Base-by-base conservation (phyloP, 306 rosid genomes). In the Gleditsia sinensis region DNA sequence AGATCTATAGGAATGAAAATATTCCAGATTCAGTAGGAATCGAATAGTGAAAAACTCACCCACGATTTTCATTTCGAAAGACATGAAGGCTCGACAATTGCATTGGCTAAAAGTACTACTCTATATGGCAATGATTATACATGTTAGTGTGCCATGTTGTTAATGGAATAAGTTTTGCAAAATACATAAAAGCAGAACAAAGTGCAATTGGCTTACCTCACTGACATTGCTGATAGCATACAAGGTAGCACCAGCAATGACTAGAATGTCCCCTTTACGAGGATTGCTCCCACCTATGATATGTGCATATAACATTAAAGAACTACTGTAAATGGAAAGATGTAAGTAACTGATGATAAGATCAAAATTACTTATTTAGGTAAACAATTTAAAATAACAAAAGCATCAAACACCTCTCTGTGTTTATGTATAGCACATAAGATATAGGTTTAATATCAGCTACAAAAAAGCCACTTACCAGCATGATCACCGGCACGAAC, bases 161-260 rank as follows among this genome's bases (percentile, higher is more conserved):
- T 27, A 21, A 57, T 50, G 43, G 59, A 32, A 55, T 33, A 5
- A 6, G 10, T 42, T 45, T 19, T 24, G 30, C 19, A 68, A 62
- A 25, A 61, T 60, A 33, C 23, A 57, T 73, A 39, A 25, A 46
- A 69, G 39, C 48, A 33, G 32, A 36, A 56, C n/a, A 24, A 67
- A 16, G 39, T 39, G 28, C 13, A 33, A 55, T 11, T 71, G 74
- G 39, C 75, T 65, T 83, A 87, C 96, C 96, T 90, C 96, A 1
- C 96, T 88, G 80, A 90, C 98, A 70, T 88, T 92, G 69, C 90
- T 90, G 82, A 92, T 65, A 63, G 96, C 98, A 84, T 92, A 90
- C 78, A 92, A 87, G 6, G 90, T 88, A 69, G 98, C 79, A 78
- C 91, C 98, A 58, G 93, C 95, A 61, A 90, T 80, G 63, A 92